These are phyloP conservation scores for Torulaspora delbrueckii DNA, from an alignment of 805 yeast genomes.

Conservation along the genomic window DNA sequence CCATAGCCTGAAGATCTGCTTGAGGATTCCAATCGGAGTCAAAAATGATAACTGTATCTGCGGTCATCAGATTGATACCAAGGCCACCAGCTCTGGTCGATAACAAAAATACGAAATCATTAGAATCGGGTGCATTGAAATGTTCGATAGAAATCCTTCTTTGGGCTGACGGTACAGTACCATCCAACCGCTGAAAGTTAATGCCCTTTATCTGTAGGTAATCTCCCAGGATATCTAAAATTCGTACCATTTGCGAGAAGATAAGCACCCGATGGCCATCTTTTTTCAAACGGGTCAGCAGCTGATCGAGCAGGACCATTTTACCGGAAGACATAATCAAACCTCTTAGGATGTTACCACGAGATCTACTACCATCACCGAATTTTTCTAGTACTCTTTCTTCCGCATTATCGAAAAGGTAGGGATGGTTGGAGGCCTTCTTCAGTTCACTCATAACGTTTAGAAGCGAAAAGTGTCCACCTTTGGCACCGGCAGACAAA, in stretches of 20 bases:
- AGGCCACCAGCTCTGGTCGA: slow-evolving; percentile 98
- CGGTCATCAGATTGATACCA: slow-evolving; percentile 98
- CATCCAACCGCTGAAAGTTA: slow-evolving; percentile 89
- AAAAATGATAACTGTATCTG: slow-evolving; percentile 95
- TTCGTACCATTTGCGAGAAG: slow-evolving; percentile 95
- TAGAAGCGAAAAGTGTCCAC: slow-evolving; percentile 74
- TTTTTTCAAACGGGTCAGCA: slow-evolving; percentile 72
- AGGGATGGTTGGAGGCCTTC: slow-evolving; percentile 96
- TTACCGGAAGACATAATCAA: slow-evolving; percentile 97
- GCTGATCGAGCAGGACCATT: slow-evolving; percentile 91
- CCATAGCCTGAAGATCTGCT: slow-evolving; percentile 99
- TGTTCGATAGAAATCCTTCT: slow-evolving; percentile 94
- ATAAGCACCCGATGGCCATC: slow-evolving; percentile 96
- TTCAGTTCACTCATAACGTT: slow-evolving; percentile 94
- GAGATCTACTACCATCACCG: slow-evolving; percentile 49
- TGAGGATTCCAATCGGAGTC: slow-evolving; percentile 99
- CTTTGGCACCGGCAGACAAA: slow-evolving; percentile 74
- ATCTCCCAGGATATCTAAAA: slow-evolving; percentile 92
- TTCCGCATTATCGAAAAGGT: slow-evolving; percentile 89
- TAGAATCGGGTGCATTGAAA: slow-evolving; percentile 88
- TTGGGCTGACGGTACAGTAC: slow-evolving; percentile 91
- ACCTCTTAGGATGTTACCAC: slow-evolving; percentile 83
- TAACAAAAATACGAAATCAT: slow-evolving; percentile 82
- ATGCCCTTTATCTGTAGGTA: slow-evolving; percentile 82
- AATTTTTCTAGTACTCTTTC: slow-evolving; percentile 67